Conservation (phyloP, 2,329 filamentous ascomycete genomes). For the Didymosphaeria variabile region DNA sequence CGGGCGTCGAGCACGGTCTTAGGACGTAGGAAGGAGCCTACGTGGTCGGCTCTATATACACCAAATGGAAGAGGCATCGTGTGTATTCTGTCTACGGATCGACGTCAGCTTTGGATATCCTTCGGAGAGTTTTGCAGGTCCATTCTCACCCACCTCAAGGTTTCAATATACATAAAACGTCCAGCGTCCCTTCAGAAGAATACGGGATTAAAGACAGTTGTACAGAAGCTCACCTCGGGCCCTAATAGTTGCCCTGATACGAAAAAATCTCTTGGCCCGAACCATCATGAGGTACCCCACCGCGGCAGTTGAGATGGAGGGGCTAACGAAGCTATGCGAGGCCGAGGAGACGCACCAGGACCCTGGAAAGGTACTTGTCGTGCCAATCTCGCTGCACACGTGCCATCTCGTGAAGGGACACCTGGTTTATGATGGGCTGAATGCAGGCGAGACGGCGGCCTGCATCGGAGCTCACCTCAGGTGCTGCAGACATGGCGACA, state of each 20-base stretch:
- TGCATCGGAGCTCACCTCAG: background rate
- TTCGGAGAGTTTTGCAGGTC: background rate
- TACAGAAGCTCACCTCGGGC: background rate
- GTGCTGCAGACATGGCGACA: background rate
- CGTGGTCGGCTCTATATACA: constrained; percentile 62
- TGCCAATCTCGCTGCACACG: constrained; percentile 2
- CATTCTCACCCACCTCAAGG: background rate
- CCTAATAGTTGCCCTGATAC: background rate
- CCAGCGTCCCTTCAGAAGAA: background rate
- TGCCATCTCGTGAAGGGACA: background rate
- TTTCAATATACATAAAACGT: background rate
- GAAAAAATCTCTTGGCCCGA: constrained; percentile 25
- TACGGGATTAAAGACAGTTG: background rate
- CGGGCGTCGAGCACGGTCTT: constrained; percentile 60
- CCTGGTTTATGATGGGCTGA: background rate
- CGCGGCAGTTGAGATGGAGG: constrained; percentile 45
- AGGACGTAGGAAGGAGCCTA: constrained; percentile 65
- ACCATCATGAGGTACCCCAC: constrained; percentile 38
- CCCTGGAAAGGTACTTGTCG: background rate
- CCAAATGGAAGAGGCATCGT: constrained; percentile 51
- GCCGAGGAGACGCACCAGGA: constrained; percentile 12
- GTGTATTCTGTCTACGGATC: constrained; percentile 8
- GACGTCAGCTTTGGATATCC: background rate
- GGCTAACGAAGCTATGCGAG: constrained; percentile 18
- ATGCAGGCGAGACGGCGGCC: background rate